phyloP scores from a whole-genome alignment of 2,329 filamentous ascomycete species.

The Daldinia eschscholtzii region DNA sequence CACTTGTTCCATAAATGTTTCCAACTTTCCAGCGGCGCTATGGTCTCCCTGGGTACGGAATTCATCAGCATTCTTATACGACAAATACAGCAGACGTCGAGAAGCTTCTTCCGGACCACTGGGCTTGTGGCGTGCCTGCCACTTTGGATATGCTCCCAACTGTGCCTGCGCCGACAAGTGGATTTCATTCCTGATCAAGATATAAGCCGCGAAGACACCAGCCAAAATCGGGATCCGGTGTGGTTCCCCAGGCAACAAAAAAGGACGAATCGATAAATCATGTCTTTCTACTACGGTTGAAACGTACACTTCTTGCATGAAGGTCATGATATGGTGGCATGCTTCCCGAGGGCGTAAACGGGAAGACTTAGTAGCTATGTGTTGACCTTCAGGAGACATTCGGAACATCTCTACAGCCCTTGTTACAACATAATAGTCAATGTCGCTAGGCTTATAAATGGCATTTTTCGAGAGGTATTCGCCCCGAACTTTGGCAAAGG shows the following conservation, averaged over 20 bases:
- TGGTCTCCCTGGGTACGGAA: not conserved
- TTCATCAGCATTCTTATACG: not conserved
- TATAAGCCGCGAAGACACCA: not conserved
- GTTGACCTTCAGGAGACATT: too few relatives aligned
- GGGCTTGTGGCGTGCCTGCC: not conserved
- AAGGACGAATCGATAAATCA: not conserved
- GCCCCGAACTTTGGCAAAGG: conserved; percentile 5
- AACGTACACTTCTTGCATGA: not conserved
- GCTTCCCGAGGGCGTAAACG: not conserved
- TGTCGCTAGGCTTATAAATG: not conserved
- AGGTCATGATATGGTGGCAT: not conserved
- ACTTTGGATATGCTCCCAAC: not conserved
- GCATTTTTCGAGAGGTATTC: not conserved
- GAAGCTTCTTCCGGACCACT: not conserved
- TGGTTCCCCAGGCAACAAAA: not conserved
- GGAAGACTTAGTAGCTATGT: too few relatives aligned
- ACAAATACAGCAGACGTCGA: not conserved
- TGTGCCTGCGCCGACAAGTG: not conserved
- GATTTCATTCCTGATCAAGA: not conserved
- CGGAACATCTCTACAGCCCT: too few relatives aligned
- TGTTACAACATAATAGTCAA: too few relatives aligned
- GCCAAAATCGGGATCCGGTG: not conserved
- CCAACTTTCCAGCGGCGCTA: not conserved
- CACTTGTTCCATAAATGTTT: not conserved
- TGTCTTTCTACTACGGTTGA: not conserved